A percentile compares a stretch with the other conserved stretches of the same genome.
These are phyloP conservation scores for Cladosporium oxysporum DNA, from an alignment of 2,329 filamentous ascomycete genomes.

Conservation along the genomic window DNA sequence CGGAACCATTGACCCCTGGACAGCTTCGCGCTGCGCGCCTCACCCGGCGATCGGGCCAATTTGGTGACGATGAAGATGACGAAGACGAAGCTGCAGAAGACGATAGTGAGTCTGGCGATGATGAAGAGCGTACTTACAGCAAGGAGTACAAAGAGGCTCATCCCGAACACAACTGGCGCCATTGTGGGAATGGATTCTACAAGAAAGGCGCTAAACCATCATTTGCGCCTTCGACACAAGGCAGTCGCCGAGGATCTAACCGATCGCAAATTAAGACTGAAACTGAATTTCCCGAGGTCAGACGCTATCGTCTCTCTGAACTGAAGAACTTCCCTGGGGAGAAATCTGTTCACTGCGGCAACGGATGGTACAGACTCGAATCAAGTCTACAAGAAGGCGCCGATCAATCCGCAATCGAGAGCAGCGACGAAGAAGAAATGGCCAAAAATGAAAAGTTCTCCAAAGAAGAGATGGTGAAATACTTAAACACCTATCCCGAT, in stretches of 20 bases:
- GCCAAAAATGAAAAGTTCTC: slow-evolving; percentile 15
- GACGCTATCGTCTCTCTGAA: slow-evolving; percentile 21
- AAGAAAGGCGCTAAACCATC: slow-evolving; percentile 22
- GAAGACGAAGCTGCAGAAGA: slow-evolving; percentile 18
- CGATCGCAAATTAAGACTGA: slow-evolving; percentile 8
- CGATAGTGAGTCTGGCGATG: slow-evolving; percentile 8
- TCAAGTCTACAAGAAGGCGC: not conserved
- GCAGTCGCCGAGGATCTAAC: slow-evolving; percentile 13
- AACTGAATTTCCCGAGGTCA: not conserved
- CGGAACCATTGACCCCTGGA: slow-evolving; percentile 10
- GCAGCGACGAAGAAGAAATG: slow-evolving; percentile 10
- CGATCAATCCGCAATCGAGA: slow-evolving; percentile 18
- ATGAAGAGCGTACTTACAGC: slow-evolving; percentile 22
- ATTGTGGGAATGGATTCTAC: slow-evolving; percentile 31
- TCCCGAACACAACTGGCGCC: slow-evolving; percentile 25
- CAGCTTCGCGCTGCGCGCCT: slow-evolving; percentile 22
- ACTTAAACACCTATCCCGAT: slow-evolving; percentile 20
- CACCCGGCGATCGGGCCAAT: slow-evolving; percentile 21
- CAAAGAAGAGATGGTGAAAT: slow-evolving; percentile 19
- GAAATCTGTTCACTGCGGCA: slow-evolving; percentile 29
- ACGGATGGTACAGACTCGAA: slow-evolving; percentile 26
- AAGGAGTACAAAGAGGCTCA: slow-evolving; percentile 25
- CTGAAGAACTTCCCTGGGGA: slow-evolving; percentile 25
- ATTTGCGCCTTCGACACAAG: not conserved
- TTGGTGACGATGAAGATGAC: slow-evolving; percentile 13